phyloP scores from a whole-genome alignment of 768 basidiomycete species.

The Leccinellum luteum region DNA sequence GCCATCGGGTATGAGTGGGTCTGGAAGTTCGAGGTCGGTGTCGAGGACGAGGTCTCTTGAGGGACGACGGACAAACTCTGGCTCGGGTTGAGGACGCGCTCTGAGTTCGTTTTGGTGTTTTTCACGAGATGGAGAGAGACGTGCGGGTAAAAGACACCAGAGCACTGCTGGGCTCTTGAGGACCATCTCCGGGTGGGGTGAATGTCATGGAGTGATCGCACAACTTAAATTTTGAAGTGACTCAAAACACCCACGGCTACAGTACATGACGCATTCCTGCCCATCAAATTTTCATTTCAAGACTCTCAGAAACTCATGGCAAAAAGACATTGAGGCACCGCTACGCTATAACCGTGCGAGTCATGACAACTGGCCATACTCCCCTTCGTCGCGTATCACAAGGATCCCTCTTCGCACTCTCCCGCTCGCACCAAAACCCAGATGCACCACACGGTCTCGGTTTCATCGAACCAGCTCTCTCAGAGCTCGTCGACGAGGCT shows the following conservation, averaged over 20 bases:
- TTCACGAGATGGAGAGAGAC: constrained; percentile 22
- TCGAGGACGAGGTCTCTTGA: constrained; percentile 10
- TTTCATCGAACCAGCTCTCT: constrained; percentile 80
- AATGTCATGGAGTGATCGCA: no score
- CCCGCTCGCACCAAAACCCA: constrained; percentile 63
- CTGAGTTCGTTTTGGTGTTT: constrained; percentile 2
- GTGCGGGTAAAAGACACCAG: constrained; percentile 39
- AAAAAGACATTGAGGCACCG: no score
- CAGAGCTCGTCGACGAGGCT: constrained; percentile 86
- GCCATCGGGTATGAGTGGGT: constrained; percentile 43
- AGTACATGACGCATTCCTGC: no score
- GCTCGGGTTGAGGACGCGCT: constrained; percentile 9
- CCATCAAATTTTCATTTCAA: no score
- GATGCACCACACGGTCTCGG: constrained; percentile 82
- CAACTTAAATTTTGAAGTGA: constrained; percentile 1
- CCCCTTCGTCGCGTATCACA: constrained; percentile 89
- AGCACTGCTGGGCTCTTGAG: constrained; percentile 31
- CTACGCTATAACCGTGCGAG: no score
- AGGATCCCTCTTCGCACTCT: constrained; percentile 83
- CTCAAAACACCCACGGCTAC: neutral
- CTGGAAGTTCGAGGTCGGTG: neutral
- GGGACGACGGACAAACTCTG: constrained; percentile 28
- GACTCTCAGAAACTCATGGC: no score
- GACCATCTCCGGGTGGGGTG: constrained; percentile 36
- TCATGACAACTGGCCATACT: constrained; percentile 44